Conservation (phyloP, 257 asterid species). For the Asclepias syriaca region DNA sequence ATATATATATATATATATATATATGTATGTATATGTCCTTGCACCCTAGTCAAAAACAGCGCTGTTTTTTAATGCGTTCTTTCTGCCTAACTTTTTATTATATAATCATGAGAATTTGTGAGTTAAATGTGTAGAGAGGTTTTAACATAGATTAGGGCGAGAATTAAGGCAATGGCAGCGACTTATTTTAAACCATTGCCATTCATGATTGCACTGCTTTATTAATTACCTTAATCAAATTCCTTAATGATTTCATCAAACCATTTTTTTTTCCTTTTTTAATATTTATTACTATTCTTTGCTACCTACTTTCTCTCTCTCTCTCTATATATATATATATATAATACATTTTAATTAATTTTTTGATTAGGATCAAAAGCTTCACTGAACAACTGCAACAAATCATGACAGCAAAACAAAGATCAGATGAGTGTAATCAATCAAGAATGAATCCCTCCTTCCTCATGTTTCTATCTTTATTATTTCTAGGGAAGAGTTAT, state of each 20-base stretch:
- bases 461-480: too few species aligned
- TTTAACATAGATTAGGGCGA: slow-evolving; percentile 34
- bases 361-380: not conserved
- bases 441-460: not conserved
- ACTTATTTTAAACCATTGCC: slow-evolving; percentile 24
- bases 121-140: not conserved
- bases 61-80: not conserved
- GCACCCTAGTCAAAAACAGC: not conserved
- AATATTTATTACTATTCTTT: not conserved
- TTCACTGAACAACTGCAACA: slow-evolving; percentile 6
- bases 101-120: slow-evolving; percentile 10
- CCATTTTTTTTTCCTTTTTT: slow-evolving; percentile 14
- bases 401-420: not conserved
- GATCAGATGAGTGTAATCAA: not conserved
- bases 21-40: not conserved
- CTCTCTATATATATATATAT: not conserved
- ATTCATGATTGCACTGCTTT: slow-evolving; percentile 27
- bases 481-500: too few species aligned
- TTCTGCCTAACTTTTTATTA: not conserved
- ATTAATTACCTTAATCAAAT: slow-evolving; percentile 20
- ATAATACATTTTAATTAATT: not conserved
- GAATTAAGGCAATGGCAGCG: slow-evolving; percentile 22
- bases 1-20: not conserved
- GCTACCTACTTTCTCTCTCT: not conserved
- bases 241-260: slow-evolving; percentile 39